A percentile compares a stretch with the other conserved stretches of the same genome.
These are phyloP conservation scores for Ascochyta koolunga DNA, from an alignment of 2,329 filamentous ascomycete species.

Conservation along the genomic window DNA sequence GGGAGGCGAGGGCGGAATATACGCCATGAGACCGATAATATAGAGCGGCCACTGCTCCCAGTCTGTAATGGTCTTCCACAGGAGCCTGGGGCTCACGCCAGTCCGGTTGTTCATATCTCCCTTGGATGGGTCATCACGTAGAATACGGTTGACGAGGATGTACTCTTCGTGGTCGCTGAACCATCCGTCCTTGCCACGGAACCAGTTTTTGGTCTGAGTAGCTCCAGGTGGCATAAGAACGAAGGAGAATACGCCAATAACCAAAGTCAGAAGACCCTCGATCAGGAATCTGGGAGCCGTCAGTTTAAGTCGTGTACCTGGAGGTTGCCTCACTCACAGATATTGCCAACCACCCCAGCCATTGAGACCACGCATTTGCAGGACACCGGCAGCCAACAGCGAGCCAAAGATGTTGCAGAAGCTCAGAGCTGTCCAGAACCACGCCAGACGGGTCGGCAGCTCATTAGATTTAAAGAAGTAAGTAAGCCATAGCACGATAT, in stretches of 20 bases:
- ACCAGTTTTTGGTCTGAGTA: conserved; percentile 61
- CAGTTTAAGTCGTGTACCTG: conserved; percentile 33
- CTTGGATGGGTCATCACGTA: conserved; percentile 64
- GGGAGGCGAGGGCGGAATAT: conserved; percentile 29
- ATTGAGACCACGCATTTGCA: conserved; percentile 51
- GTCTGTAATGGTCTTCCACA: conserved; percentile 35
- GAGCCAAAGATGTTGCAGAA: conserved; percentile 47
- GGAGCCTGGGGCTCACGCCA: conserved; percentile 24
- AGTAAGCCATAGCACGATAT: conserved; percentile 50
- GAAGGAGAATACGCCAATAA: conserved; percentile 60
- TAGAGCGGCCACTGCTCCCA: conserved; percentile 45
- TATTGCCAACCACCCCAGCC: conserved; percentile 53
- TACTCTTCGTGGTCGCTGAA: conserved; percentile 65
- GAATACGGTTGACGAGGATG: conserved; percentile 66
- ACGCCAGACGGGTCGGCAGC: conserved; percentile 50
- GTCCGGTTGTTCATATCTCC: conserved; percentile 57
- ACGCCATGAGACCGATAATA: conserved; percentile 53
- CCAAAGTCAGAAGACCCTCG: conserved; percentile 61
- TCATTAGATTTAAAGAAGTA: conserved; percentile 52
- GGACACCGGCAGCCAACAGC: conserved; percentile 49
- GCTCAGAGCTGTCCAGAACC: conserved; percentile 52
- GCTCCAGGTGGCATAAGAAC: conserved; percentile 60
- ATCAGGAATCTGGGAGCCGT: conserved; percentile 52
- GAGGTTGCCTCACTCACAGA: conserved; percentile 15
- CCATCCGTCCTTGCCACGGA: conserved; percentile 64